These are phyloP conservation scores for Datisca glomerata DNA, from an alignment of 306 rosid species.

Conservation along the genomic window DNA sequence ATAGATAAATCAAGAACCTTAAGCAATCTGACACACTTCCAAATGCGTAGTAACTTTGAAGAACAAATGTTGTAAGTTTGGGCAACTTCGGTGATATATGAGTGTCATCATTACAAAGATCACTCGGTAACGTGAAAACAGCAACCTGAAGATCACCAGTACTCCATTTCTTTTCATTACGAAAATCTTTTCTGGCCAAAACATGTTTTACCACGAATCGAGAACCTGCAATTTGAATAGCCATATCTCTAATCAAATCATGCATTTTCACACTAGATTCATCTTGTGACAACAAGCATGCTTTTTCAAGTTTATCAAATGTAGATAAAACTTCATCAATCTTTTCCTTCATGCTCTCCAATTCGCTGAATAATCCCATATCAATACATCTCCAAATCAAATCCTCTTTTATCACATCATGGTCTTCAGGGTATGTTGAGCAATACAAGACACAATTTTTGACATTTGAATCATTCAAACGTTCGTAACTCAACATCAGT, in stretches of 20 bases:
- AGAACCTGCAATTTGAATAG: conserved; percentile 3
- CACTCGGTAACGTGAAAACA: no score
- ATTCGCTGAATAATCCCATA: conserved; percentile 14
- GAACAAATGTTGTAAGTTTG: conserved; percentile 3
- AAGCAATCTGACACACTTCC: not conserved
- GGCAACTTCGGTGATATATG: conserved; percentile 1
- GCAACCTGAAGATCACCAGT: conserved; percentile 3
- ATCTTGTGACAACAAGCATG: not conserved
- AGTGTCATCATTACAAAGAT: not conserved
- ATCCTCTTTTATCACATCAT: conserved; percentile 1
- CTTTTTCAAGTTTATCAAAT: conserved; percentile 6
- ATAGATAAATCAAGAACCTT: conserved; percentile 14
- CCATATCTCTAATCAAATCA: conserved; percentile 6
- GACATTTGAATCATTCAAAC: not conserved
- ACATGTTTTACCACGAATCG: not conserved
- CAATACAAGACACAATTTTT: conserved; percentile 10
- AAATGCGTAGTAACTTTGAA: not conserved
- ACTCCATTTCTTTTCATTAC: conserved; percentile 1
- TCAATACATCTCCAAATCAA: conserved; percentile 13
- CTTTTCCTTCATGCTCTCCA: conserved; percentile 3
- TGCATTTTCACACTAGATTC: conserved; percentile 9
- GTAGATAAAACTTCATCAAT: conserved; percentile 8
- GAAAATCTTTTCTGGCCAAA: not conserved
- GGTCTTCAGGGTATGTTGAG: conserved; percentile 18
- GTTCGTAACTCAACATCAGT: conserved; percentile 16